Base-by-base conservation (phyloP, 2,329 filamentous ascomycete genomes). In the Biscogniauxia marginata region DNA sequence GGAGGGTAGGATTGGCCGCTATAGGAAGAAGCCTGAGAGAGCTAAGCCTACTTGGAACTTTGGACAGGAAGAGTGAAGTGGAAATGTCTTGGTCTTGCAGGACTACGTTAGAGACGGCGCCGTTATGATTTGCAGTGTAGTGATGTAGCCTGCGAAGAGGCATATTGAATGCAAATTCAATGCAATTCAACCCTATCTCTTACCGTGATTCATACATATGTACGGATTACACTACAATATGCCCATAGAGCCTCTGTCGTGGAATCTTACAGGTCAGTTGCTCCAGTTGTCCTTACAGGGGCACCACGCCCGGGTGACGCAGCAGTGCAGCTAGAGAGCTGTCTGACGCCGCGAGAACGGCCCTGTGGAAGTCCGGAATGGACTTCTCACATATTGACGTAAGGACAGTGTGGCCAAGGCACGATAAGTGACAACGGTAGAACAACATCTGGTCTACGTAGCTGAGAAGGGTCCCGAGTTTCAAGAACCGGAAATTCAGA, bases 251-350 rank as follows among this genome's bases (percentile, higher is more conserved):
- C 54, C 55, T 61, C 59, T 55, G 53, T 39, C 55, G 58, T 39
- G 57, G 53, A 50, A 61, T 61, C 60, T 63, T 64, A 65, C 61
- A 64, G 62, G 63, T 61, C 63, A 61, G 59, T 57, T 57, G 52
- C 49, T 25, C 54, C 52, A 58, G 54, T 49, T 56, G 50, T 45
- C 56, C 52, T 54, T 54, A 51, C 54, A 54, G 61, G 59, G 63
- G 52, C 46, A 50, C 59, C 55, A 59, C 58, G 60, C 61, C 58
- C 62, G 57, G 60, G 63, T 66, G 63, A 66, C 63, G 63, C 61
- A 64, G 62, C 55, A 56, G 59, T 52, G 58, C 60, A 56, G 43
- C 43, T 22, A 52, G 43, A 44, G 45, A 44, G 30, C 30, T 46
- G 44, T 46, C 44, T 46, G 20, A 39, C 30, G n/a, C 13, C 30